Evolutionary conservation across 495 filamentous ascomycete species (phyloP), one percentile per base, ranked within the genome.

Genomic region (Neurospora sublineolata): DNA sequence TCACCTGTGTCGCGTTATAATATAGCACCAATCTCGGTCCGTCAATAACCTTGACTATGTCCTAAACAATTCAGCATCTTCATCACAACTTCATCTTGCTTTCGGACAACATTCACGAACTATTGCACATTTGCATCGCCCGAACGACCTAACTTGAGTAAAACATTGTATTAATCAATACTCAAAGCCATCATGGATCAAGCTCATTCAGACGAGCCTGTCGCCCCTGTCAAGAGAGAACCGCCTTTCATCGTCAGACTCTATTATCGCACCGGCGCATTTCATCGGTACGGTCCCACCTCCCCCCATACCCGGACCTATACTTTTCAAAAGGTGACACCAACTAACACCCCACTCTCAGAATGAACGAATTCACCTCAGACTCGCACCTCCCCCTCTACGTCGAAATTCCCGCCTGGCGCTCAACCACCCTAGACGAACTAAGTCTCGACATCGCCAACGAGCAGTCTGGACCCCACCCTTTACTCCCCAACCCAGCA

Each of bases 231-330:
- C n/a, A 69, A 16, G 44, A 38, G n/a, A 46, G 71, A 39, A 39
- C 89, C 91, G 2, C 95, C 95, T 44, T 97, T 97, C 84, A 89
- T 94, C 77, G 85, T 99, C 18, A 94, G 92, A 79, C 88, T 97
- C 75, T 97, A 94, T 84, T 96, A 96, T 82, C 87, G 89, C 72
- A 85, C 82, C 8, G 87, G 89, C 76, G 85, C 85, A 58, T 96
- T 90, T 76, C 91, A 94, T 84, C 85, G 87, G 90, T 91, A 86
- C 67, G 20, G 8, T 10, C 16, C 74, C 23, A 68, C 76, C 9
- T 30, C 68, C 8, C 37, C 75, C 16, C n/a, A n/a, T n/a, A n/a
- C 27, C 27, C n/a, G n/a, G n/a, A n/a, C 27, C 27, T 27, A 27
- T 39, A 39, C 12, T 12, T 69, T 40, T 70, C 75, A 30, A 69